Evolutionary conservation across 2,329 filamentous ascomycete species (phyloP).

Genomic region (Sphaerulina populicola): DNA sequence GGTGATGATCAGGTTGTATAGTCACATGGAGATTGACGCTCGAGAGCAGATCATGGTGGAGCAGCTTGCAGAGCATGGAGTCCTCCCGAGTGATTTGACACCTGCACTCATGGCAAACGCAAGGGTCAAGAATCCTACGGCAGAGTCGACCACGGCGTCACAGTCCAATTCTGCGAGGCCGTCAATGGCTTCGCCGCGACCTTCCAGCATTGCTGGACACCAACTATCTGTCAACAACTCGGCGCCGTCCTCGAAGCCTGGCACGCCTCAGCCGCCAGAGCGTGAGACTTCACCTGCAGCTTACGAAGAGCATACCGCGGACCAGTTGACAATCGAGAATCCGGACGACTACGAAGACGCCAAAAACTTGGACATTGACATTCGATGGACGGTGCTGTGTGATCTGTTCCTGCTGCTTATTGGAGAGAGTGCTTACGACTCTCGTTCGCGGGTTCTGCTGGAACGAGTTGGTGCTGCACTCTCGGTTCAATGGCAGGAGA

Average conservation of each 20-base stretch:
- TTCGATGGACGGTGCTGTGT: conserved; percentile 93
- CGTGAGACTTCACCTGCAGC: conserved; percentile 38
- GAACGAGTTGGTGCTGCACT: conserved; percentile 75
- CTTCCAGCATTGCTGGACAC: conserved; percentile 17
- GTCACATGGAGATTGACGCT: conserved; percentile 90
- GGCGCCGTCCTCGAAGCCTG: conserved; percentile 24
- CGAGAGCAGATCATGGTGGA: conserved; percentile 98
- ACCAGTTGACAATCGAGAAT: conserved; percentile 69
- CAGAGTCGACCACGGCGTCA: conserved; percentile 13
- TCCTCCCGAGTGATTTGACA: conserved; percentile 73
- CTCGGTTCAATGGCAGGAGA: conserved; percentile 80
- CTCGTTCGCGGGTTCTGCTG: conserved; percentile 73
- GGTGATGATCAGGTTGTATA: conserved; percentile 91
- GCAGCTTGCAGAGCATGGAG: conserved; percentile 85
- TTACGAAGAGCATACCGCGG: conserved; percentile 56
- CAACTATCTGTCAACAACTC: conserved; percentile 14
- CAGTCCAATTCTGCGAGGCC: conserved; percentile 29
- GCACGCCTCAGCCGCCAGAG: conserved; percentile 30
- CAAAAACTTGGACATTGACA: conserved; percentile 84
- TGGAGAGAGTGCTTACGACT: conserved; percentile 87
- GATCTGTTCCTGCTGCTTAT: conserved; percentile 94
- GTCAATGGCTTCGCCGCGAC: conserved; percentile 23
- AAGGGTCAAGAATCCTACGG: conserved; percentile 72
- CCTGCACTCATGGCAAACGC: conserved; percentile 84
- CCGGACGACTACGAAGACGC: conserved; percentile 75